phyloP scores from a whole-genome alignment of 257 asterid genomes.

The Sherardia arvensis region DNA sequence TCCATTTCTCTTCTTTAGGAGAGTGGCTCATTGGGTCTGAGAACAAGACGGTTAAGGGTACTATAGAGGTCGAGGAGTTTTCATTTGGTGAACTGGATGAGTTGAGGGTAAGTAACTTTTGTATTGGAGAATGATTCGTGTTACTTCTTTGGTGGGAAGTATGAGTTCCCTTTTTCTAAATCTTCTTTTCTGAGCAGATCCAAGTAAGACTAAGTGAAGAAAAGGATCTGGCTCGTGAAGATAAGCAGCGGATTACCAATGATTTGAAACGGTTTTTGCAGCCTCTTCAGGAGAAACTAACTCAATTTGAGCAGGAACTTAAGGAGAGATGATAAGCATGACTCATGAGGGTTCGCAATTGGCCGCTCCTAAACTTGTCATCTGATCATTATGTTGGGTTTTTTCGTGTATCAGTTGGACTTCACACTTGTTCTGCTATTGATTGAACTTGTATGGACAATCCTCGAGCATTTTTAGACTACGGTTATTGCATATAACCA shows the following conservation, averaged over 20 bases:
- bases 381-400: background rate
- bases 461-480: background rate
- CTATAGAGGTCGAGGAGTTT: constrained; percentile 70
- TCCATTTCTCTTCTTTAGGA: constrained; percentile 29
- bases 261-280: constrained; percentile 51
- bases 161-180: background rate
- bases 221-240: constrained; percentile 46
- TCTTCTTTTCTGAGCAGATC: constrained; percentile 28
- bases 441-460: too few species aligned
- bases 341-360: background rate
- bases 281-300: constrained; percentile 58
- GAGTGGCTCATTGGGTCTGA: constrained; percentile 79
- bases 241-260: constrained; percentile 37
- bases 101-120: constrained; percentile 49
- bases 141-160: background rate
- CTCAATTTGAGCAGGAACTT: constrained; percentile 71
- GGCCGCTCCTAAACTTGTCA: background rate
- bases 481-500: background rate
- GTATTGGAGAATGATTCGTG: background rate
- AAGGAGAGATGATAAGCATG: constrained; percentile 38
- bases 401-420: background rate
- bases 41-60: constrained; percentile 58
- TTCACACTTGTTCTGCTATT: background rate
- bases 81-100: constrained; percentile 91
- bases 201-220: constrained; percentile 57